phyloP scores from a whole-genome alignment of 345 rosid genomes.

The Erysimum cheiranthoides region DNA sequence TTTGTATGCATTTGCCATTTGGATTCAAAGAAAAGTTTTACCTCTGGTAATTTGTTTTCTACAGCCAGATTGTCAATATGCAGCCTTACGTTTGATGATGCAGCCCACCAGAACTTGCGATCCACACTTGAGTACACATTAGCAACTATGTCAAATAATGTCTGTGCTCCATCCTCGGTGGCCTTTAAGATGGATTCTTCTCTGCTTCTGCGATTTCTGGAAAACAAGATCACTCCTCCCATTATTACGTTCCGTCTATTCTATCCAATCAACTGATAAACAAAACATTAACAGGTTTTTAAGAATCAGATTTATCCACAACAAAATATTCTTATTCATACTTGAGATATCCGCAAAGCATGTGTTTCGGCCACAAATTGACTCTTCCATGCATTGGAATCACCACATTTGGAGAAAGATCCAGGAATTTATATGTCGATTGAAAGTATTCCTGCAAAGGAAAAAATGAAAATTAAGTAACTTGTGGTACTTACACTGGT shows the following conservation, averaged over 20 bases:
- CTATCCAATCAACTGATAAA: neutral
- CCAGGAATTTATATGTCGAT: conserved; percentile 82
- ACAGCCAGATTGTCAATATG: conserved; percentile 79
- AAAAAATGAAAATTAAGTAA: conserved; percentile 8
- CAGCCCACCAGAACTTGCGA: conserved; percentile 60
- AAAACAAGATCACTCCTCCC: conserved; percentile 32
- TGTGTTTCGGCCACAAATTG: conserved; percentile 85
- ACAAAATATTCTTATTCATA: conserved; percentile 41
- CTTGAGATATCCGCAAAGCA: conserved; percentile 89
- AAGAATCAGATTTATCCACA: conserved; percentile 10
- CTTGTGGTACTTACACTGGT: conserved; percentile 8
- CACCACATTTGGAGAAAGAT: conserved; percentile 79
- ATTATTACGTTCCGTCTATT: neutral
- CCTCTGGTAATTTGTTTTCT: conserved; percentile 75
- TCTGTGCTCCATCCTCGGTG: conserved; percentile 71
- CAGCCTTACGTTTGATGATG: conserved; percentile 78
- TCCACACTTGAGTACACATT: conserved; percentile 71
- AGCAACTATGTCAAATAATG: conserved; percentile 73
- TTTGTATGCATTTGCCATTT: conserved; percentile 24
- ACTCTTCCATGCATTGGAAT: conserved; percentile 97
- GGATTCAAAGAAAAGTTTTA: conserved; percentile 36
- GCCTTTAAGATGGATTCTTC: conserved; percentile 72
- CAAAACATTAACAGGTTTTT: conserved; percentile 13
- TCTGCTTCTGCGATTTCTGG: conserved; percentile 79
- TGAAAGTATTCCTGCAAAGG: conserved; percentile 74